Conservation (phyloP, 2,329 filamentous ascomycete species). For the Cercospora nicotianae region DNA sequence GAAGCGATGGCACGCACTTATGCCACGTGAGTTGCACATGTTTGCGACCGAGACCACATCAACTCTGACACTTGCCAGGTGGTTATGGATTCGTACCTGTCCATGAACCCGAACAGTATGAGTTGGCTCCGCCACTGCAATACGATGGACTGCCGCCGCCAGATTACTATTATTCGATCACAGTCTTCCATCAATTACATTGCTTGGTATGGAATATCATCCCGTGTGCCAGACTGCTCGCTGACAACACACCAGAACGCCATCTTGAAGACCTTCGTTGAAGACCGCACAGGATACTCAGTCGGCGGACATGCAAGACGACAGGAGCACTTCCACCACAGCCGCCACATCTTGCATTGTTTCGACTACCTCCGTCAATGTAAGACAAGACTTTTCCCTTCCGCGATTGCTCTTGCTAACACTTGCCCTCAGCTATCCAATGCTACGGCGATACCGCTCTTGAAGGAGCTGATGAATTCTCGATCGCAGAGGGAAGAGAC, state of each 20-base stretch:
- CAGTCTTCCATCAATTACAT: conserved; percentile 15
- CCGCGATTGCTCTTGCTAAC: background rate
- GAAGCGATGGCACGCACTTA: conserved; percentile 8
- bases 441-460: conserved; percentile 14
- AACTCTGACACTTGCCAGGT: background rate
- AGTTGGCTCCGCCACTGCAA: conserved; percentile 10
- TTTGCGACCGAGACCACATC: background rate
- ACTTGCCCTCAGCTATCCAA: background rate
- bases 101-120: conserved; percentile 10
- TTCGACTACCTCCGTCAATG: conserved; percentile 18
- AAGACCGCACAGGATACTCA: conserved; percentile 1
- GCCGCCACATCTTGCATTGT: conserved; percentile 14
- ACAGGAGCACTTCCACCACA: conserved; percentile 11
- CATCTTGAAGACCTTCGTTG: conserved; percentile 9
- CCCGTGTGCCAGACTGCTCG: too few relatives aligned
- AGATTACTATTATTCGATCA: conserved; percentile 16
- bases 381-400: background rate
- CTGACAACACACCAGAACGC: conserved; percentile 4
- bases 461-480: background rate
- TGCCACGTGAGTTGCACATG: conserved; percentile 4
- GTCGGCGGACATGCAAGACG: conserved; percentile 3
- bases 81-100: conserved; percentile 15
- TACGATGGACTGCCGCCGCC: conserved; percentile 9
- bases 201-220: conserved; percentile 7
- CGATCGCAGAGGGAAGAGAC: conserved; percentile 3